phyloP scores from a whole-genome alignment of 306 rosid genomes.

The Medicago arabica region DNA sequence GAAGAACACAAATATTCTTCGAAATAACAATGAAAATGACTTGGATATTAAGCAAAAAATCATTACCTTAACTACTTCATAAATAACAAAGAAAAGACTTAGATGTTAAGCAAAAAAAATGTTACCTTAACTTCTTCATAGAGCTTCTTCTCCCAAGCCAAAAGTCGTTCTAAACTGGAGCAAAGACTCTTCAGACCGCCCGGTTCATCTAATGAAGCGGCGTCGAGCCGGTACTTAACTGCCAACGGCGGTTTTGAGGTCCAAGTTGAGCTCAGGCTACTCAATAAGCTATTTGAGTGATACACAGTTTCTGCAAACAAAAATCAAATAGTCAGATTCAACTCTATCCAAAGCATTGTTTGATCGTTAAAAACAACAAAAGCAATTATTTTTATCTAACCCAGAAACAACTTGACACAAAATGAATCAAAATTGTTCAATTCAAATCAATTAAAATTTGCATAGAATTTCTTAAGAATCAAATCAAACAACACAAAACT shows the following conservation, averaged over 20 bases:
- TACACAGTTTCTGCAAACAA: conserved; percentile 85
- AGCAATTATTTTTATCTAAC: conserved; percentile 5
- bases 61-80: conserved; percentile 86
- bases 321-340: conserved; percentile 25
- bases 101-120: not conserved
- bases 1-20: not conserved
- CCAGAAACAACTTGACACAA: not conserved
- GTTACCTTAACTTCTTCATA: conserved; percentile 88
- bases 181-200: conserved; percentile 84
- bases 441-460: not conserved
- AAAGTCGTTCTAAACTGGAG: conserved; percentile 82
- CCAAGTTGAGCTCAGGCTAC: conserved; percentile 96
- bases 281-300: conserved; percentile 85
- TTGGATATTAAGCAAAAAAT: too few relatives aligned
- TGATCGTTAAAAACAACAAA: conserved; percentile 28
- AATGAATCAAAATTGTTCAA: conserved; percentile 21
- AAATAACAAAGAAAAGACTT: conserved; percentile 16
- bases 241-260: conserved; percentile 93
- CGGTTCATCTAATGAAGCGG: conserved; percentile 62
- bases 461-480: not conserved
- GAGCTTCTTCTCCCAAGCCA: conserved; percentile 99
- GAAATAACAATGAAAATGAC: not conserved
- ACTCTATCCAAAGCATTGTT: conserved; percentile 16
- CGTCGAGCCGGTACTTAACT: conserved; percentile 82
- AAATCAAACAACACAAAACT: not conserved